A percentile compares a stretch with the other conserved stretches of the same genome.
Conservation (phyloP, 176 grass and related monocot species). For the Aegilops sharonensis region DNA sequence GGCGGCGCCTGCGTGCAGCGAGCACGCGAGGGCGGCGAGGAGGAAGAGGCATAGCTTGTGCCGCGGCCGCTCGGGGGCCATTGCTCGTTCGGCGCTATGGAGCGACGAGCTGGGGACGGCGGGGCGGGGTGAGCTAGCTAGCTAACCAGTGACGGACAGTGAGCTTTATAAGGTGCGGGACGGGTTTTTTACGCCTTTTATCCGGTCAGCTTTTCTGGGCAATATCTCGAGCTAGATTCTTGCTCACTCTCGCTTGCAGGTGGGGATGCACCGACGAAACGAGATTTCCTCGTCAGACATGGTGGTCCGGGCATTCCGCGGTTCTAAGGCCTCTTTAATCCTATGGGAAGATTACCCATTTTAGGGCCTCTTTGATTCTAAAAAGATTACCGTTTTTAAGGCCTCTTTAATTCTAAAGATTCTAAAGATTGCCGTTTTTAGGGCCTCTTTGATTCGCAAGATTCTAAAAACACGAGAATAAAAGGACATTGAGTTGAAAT, state of each 20-base stretch:
- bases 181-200: conserved; percentile 18
- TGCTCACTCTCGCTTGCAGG: background rate
- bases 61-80: conserved; percentile 30
- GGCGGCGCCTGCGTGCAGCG: conserved; percentile 12
- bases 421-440: too few species aligned
- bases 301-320: background rate
- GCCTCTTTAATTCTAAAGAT: too few species aligned
- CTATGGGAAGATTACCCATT: too few species aligned
- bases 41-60: conserved; percentile 8
- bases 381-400: too few species aligned
- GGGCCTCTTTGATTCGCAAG: too few species aligned
- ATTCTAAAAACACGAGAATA: too few species aligned
- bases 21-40: conserved; percentile 21
- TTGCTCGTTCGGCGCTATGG: conserved; percentile 7
- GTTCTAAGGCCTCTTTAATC: too few species aligned
- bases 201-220: conserved; percentile 30
- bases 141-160: background rate
- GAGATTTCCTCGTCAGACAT: background rate
- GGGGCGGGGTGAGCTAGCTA: background rate
- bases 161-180: conserved; percentile 4
- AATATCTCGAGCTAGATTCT: conserved; percentile 41
- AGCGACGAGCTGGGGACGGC: background rate
- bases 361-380: too few species aligned
- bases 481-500: too few species aligned
- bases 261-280: background rate